These are phyloP conservation scores for Backusella psychrophila DNA, from an alignment of 192 early-diverging fungal genomes.

Conservation along the genomic window DNA sequence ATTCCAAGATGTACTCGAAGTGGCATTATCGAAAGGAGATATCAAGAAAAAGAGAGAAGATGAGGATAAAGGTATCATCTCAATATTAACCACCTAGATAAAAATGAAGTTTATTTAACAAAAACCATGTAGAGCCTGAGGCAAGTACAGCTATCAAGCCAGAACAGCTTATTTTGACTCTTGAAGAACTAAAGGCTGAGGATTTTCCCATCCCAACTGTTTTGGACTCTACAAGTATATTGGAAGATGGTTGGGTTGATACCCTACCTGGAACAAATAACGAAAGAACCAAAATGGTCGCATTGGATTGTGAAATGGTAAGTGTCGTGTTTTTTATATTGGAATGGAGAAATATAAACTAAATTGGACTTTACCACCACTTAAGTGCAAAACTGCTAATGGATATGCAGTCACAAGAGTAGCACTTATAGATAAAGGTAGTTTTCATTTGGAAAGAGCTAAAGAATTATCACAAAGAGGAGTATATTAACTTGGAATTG, in stretches of 20 bases:
- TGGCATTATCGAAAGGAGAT: slow-evolving; percentile 15
- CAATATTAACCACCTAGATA: no score
- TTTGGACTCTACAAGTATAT: not conserved
- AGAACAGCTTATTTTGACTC: slow-evolving; percentile 22
- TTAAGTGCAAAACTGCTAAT: slow-evolving; percentile 7
- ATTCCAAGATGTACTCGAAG: slow-evolving; percentile 14
- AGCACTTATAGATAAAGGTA: slow-evolving; percentile 41
- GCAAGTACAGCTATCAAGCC: not conserved
- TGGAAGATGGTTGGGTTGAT: slow-evolving; percentile 43
- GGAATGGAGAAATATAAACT: not conserved
- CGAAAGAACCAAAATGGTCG: slow-evolving; percentile 35
- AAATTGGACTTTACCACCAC: not conserved
- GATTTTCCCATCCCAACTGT: slow-evolving; percentile 33
- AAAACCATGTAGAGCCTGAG: not conserved
- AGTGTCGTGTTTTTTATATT: not conserved
- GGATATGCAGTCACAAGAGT: slow-evolving; percentile 48
- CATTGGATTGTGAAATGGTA: slow-evolving; percentile 67
- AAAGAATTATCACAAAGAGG: not conserved
- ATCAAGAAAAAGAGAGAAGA: slow-evolving; percentile 9
- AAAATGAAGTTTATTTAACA: not conserved
- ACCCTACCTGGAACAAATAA: slow-evolving; percentile 17
- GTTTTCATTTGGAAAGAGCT: not conserved
- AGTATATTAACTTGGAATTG: not conserved
- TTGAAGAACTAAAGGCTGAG: slow-evolving; percentile 28
- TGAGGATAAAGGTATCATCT: not conserved